Evolutionary conservation across 2,329 filamentous ascomycete species (phyloP).

Genomic region (Arachnopeziza araneosa): DNA sequence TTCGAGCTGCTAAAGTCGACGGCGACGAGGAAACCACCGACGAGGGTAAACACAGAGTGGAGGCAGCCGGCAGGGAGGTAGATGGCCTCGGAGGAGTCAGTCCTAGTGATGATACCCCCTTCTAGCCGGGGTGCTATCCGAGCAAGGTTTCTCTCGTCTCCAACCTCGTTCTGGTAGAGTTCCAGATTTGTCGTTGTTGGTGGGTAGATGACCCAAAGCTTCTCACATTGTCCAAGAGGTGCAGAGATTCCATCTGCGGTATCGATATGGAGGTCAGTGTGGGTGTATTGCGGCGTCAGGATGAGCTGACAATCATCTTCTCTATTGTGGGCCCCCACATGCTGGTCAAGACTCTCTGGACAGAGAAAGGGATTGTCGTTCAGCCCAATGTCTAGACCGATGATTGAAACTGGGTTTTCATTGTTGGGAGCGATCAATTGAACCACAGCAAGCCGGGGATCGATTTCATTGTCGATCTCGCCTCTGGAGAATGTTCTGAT

Average conservation of each 20-base stretch:
- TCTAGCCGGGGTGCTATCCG: slow-evolving; percentile 3
- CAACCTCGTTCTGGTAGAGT: slow-evolving; percentile 4
- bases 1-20: slow-evolving; percentile 12
- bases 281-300: slow-evolving; percentile 9
- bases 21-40: slow-evolving; percentile 11
- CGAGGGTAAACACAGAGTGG: slow-evolving; percentile 11
- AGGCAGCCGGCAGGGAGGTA: slow-evolving; percentile 13
- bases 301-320: slow-evolving; percentile 9
- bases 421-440: slow-evolving; percentile 5
- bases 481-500: slow-evolving; percentile 3
- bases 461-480: background rate
- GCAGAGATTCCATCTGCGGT: slow-evolving; percentile 8
- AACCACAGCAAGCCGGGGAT: slow-evolving; percentile 7
- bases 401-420: background rate
- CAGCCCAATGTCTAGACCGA: background rate
- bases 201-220: slow-evolving; percentile 15
- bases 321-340: slow-evolving; percentile 1
- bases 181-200: slow-evolving; percentile 11
- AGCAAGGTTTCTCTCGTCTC: slow-evolving; percentile 1
- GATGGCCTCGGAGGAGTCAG: slow-evolving; percentile 8
- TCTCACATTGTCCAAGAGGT: slow-evolving; percentile 6
- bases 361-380: background rate
- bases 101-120: slow-evolving; percentile 11
- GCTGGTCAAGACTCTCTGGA: background rate
- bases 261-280: slow-evolving; percentile 13